Base-by-base conservation (phyloP, 306 rosid species). In the Nissolia schottii region DNA sequence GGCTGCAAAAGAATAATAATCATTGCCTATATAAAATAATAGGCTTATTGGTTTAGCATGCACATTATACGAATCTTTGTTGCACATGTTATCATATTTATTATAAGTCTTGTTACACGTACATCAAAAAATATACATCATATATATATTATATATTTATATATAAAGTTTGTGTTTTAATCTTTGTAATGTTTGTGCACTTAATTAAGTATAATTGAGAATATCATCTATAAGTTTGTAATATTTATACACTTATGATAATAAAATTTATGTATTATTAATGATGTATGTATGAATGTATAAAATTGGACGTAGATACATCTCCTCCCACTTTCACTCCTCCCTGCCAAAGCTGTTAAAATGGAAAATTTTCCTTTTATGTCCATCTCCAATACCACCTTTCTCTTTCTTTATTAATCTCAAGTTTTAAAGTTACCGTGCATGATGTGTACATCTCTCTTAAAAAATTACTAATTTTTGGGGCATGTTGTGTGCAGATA, bases 401-500 rank as follows among this genome's bases (percentile, higher is more conserved):
- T 41, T 14, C 12, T 45, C 12, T 45, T 10, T 48, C 29, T 28
- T 48, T 3, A 3, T 16, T 50, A 2, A 13, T 27, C 1, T n/a
- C 31, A 5, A 4, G 13, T 16, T 37, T 62, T 2, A 4, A 61
- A 22, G 32, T 2, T n/a, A 62, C 7, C 3, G 19, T 38, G 32
- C 0, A 31, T 27, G 66, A 45, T 60, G 71, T 1, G 2, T 4
- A 5, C 45, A 25, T 24, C 15, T 40, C 3, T 35, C 32, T 65
- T 25, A 0, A 24, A 28, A 66, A 5, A 62, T 18, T 45, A n/a
- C 15, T 62, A 5, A 1, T 62, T 46, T 34, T 11, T 54, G 49
- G 19, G 59, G 12, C 61, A 12, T 34, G n/a, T 66, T 56, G 46
- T 2, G 46, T 41, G 85, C 86, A 94, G 99, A 94, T 94, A 72